phyloP scores from a whole-genome alignment of 306 rosid genomes.

The Citrullus colocynthis region DNA sequence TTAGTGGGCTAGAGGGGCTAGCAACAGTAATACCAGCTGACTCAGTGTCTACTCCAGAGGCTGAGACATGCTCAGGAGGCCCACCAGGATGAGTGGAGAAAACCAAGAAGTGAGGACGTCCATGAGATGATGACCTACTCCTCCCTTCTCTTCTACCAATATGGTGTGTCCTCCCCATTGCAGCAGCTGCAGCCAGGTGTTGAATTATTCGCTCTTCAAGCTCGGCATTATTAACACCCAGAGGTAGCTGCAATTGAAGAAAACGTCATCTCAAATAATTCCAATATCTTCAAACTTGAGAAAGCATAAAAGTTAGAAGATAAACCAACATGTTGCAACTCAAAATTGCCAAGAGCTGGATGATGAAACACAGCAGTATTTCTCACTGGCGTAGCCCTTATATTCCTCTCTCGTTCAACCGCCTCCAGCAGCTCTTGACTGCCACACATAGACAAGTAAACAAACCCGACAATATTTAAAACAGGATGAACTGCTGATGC shows the following conservation, averaged over 20 bases:
- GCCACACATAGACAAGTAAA: constrained; percentile 19
- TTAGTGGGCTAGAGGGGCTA: constrained; percentile 36
- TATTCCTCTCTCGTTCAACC: constrained; percentile 60
- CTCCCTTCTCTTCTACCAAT: constrained; percentile 50
- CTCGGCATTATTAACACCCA: constrained; percentile 37
- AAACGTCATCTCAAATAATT: neutral
- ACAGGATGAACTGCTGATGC: neutral
- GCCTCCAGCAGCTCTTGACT: constrained; percentile 86
- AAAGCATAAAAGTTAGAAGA: neutral
- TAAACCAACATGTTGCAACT: constrained; percentile 52
- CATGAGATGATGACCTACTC: constrained; percentile 36
- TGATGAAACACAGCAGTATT: constrained; percentile 54
- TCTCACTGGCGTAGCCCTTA: constrained; percentile 43
- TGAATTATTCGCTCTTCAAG: constrained; percentile 75
- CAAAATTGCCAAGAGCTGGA: constrained; percentile 52
- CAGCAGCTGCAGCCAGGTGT: constrained; percentile 85
- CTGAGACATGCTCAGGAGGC: constrained; percentile 25
- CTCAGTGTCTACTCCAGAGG: constrained; percentile 28
- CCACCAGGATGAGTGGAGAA: constrained; percentile 41
- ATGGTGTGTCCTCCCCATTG: constrained; percentile 58
- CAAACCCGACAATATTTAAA: constrained; percentile 1
- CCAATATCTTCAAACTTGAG: neutral
- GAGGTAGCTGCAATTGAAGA: constrained; percentile 34
- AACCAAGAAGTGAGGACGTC: constrained; percentile 44
- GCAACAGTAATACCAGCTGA: constrained; percentile 27